phyloP scores from a whole-genome alignment of 257 asterid species.

The Ballota nigra region DNA sequence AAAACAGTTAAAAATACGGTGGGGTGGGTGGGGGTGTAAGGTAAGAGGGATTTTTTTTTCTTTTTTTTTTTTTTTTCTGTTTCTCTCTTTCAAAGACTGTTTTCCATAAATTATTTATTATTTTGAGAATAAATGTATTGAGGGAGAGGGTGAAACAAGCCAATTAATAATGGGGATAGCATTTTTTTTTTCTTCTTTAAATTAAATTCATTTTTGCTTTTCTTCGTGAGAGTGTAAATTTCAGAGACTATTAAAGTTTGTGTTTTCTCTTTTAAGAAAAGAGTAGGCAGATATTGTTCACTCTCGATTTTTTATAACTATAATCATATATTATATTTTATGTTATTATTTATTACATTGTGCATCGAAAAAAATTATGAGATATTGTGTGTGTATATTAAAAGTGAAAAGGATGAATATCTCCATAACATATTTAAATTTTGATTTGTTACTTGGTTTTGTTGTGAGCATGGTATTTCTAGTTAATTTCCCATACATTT shows the following conservation, averaged over 20 bases:
- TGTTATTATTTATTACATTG: not conserved
- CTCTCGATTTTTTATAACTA: not conserved
- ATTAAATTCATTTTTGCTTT: conserved; percentile 13
- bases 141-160: conserved; percentile 25
- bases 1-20: conserved; percentile 16
- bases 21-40: conserved; percentile 29
- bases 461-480: not conserved
- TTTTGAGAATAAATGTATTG: conserved; percentile 44
- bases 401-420: not conserved
- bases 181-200: conserved; percentile 27
- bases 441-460: not conserved
- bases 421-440: too few relatives aligned
- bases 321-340: not conserved
- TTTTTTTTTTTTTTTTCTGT: not conserved
- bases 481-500: not conserved
- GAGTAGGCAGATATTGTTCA: not conserved
- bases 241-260: conserved; percentile 35
- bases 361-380: not conserved
- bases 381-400: too few relatives aligned
- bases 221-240: conserved; percentile 57
- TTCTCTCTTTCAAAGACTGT: conserved; percentile 22
- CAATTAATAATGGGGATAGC: conserved; percentile 21
- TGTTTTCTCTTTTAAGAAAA: conserved; percentile 8
- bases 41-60: conserved; percentile 16
- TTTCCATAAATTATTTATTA: conserved; percentile 50